Evolutionary conservation across 2,329 filamentous ascomycete species (phyloP), one percentile per base, ranked within the genome.

Genomic region (Colletotrichum limetticola): DNA sequence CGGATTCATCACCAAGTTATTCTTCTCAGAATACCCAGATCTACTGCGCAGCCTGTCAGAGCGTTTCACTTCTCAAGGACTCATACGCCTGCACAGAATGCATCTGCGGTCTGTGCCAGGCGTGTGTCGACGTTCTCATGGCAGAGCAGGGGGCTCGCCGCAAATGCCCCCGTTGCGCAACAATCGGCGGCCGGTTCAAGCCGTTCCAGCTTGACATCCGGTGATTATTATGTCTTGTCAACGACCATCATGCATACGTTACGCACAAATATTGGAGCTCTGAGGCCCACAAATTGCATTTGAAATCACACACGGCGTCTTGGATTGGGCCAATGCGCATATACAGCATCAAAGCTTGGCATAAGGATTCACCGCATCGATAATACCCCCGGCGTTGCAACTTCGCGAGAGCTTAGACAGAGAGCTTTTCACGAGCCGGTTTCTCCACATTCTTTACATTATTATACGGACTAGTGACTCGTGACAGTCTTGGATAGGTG

Each of bases 1-100:
- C 87, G 30, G 87, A 93, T 78, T 93, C 93, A n/a, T 95, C 94
- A 2, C 90, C 91, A 26, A 92, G 88, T 78, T 93, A 93, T 84
- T 90, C 90, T 22, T 91, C 92, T 8, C 93, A 95, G 66, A 88
- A 88, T 75, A 93, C 96, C 3, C 94, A 97, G 80, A 97, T 98
- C 55, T 98, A 97, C 81, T 98, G 96, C 81, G 94, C 95, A 24
- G 94, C 93, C 60, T 98, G 96, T 80, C 91, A 94, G 75, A 91
- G 92, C 49, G 87, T 95, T 22, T 95, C 93, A 64, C 85, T 92
- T 12, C 85, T 98, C 30, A 92, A 91, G 78, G 93, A 96, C 78
- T 97, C 94, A 42, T 98, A 95, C 79, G 96, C 96, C 26, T 98
- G 96, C 82, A 98, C 95, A 1, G 95, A 98, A 82, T 98, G 97